Percentiles rank a stretch among this genome's conserved stretches.
Conservation (phyloP, 2,329 filamentous ascomycete species). For the Fusarium brachygibbosum region DNA sequence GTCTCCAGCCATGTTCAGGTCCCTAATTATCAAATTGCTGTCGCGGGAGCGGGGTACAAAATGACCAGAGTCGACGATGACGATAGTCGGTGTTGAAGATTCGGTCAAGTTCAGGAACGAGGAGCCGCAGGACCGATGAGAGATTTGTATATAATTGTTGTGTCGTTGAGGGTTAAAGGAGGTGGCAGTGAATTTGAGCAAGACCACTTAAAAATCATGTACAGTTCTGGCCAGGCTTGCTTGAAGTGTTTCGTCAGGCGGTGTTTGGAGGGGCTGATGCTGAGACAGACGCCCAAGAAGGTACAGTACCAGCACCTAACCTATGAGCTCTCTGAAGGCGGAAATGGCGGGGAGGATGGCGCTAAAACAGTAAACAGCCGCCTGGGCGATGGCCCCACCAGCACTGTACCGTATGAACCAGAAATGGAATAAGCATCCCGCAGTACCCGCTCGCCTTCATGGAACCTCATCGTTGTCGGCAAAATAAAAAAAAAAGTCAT, state of each 20-base stretch:
- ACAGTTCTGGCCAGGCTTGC: slow-evolving; percentile 8
- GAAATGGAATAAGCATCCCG: slow-evolving; percentile 3
- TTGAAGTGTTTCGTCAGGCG: slow-evolving; percentile 18
- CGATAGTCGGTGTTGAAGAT: slow-evolving; percentile 4
- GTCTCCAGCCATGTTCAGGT: slow-evolving; percentile 46
- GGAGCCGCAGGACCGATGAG: not conserved
- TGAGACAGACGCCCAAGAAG: slow-evolving; percentile 21
- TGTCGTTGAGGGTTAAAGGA: slow-evolving; percentile 24
- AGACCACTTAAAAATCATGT: slow-evolving; percentile 11
- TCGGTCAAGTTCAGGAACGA: not conserved
- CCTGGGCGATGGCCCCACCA: slow-evolving; percentile 35
- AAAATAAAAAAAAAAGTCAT: slow-evolving; percentile 20
- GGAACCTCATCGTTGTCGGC: not conserved
- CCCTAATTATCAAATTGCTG: slow-evolving; percentile 11
- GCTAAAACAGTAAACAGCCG: slow-evolving; percentile 27
- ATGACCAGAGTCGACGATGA: slow-evolving; percentile 14
- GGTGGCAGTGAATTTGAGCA: slow-evolving; percentile 21
- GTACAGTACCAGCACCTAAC: slow-evolving; percentile 7
- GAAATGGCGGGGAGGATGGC: slow-evolving; percentile 40
- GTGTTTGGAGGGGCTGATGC: slow-evolving; percentile 39
- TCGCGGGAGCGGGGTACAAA: slow-evolving; percentile 39
- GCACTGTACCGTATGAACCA: not conserved
- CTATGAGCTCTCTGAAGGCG: slow-evolving; percentile 18
- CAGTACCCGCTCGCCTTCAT: slow-evolving; percentile 1
- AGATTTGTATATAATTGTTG: not conserved